Base-by-base conservation (phyloP, 306 rosid genomes). In the Citrullus mucosospermus region DNA sequence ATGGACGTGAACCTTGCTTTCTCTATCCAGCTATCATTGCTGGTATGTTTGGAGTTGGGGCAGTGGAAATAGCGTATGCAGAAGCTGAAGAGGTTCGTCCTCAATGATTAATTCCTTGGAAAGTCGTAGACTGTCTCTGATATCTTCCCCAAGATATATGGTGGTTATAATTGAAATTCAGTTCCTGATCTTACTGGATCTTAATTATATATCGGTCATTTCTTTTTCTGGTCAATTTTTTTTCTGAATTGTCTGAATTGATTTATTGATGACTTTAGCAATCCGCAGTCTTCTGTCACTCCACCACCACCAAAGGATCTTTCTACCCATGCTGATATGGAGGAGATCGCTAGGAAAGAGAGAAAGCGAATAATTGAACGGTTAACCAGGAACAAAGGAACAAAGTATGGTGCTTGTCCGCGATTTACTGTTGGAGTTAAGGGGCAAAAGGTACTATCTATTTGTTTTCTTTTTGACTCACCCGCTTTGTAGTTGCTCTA, bases 391-490 rank as follows among this genome's bases (percentile, higher is more conserved):
- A 80, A 81, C 81, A 92, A 80, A 85, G 96, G 93, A 75, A 38
- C 87, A 32, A 80, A 51, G 48, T 58, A 50, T 53, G 88, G 93
- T 71, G 87, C 94, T 74, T 89, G 83, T 81, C 98, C 98, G 68
- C 85, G 84, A 11, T 90, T 87, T 88, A 79, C 36, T 54, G 91
- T 92, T 67, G 85, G 89, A n/a, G 86, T 85, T 70, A 92, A 89
- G 83, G 98, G 98, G 76, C 90, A 88, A 74, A 88, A 87, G 98
- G 98, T 94, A 79, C 28, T 58, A 15, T 48, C 8, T 50, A 4
- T 30, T 41, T 18, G 22, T 41, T n/a, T 16, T 67, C 54, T 18
- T 68, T 43, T 72, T 25, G 36, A 70, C 39, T 69, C 57, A 15
- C 56, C 70, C 62, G 17, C 70, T 59, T 38, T 76, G 2, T 34